phyloP scores from a whole-genome alignment of 2,329 filamentous ascomycete genomes.

The Hypoxylon sp. region DNA sequence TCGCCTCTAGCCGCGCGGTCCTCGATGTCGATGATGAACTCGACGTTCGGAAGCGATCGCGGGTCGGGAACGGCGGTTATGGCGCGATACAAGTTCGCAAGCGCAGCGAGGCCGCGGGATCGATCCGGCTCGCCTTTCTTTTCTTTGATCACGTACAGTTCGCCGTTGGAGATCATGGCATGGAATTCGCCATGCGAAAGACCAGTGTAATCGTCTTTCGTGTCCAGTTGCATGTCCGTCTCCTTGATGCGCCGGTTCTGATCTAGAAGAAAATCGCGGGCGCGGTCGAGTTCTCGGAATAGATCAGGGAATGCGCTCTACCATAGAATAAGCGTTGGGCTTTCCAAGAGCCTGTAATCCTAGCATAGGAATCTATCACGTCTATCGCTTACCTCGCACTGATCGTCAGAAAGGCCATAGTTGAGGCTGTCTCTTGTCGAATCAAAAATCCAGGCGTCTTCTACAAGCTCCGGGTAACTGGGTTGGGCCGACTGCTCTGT shows the following conservation, averaged over 20 bases:
- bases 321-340: slow-evolving; percentile 5
- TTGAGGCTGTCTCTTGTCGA: slow-evolving; percentile 39
- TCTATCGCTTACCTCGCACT: slow-evolving; percentile 38
- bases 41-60: slow-evolving; percentile 42
- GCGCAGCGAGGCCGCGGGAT: slow-evolving; percentile 42
- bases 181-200: slow-evolving; percentile 43
- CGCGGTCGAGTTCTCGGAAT: slow-evolving; percentile 44
- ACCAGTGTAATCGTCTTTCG: slow-evolving; percentile 34
- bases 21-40: slow-evolving; percentile 46
- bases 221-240: slow-evolving; percentile 35
- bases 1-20: slow-evolving; percentile 39
- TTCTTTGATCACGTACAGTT: slow-evolving; percentile 43
- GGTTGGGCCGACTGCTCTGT: slow-evolving; percentile 8
- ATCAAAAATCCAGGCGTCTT: slow-evolving; percentile 39
- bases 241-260: slow-evolving; percentile 36
- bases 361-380: neutral
- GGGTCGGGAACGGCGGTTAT: slow-evolving; percentile 40
- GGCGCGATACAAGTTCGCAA: slow-evolving; percentile 44
- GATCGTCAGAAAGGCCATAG: slow-evolving; percentile 42
- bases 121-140: slow-evolving; percentile 46
- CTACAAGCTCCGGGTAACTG: neutral
- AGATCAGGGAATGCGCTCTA: slow-evolving; percentile 43
- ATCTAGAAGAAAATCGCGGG: slow-evolving; percentile 38
- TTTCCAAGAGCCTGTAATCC: neutral
- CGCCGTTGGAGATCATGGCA: slow-evolving; percentile 42